Percentiles rank a stretch among this genome's conserved stretches.
Evolutionary conservation across 202 grass and related monocot species (phyloP).

Genomic region (Digitaria exilis): DNA sequence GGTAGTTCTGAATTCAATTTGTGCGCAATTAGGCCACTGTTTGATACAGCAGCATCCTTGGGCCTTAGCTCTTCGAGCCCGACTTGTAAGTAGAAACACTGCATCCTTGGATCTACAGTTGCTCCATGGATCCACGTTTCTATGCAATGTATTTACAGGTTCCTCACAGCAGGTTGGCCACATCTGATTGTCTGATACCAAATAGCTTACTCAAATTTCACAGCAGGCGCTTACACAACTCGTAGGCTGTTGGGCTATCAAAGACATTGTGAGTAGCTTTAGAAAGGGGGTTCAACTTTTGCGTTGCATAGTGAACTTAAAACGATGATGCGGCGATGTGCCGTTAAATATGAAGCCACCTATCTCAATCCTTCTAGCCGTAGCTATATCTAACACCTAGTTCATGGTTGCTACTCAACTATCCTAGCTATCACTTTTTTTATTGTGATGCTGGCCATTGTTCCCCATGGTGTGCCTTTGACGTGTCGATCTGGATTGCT

Average conservation of each 20-base stretch:
- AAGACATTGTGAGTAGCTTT: neutral
- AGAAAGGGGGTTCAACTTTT: too few species aligned
- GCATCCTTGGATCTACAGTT: too few species aligned
- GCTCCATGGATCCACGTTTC: neutral
- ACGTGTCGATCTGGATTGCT: conserved; percentile 49
- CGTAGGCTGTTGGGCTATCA: too few species aligned
- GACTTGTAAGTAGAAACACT: neutral
- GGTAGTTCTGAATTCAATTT: neutral
- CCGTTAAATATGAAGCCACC: conserved; percentile 19
- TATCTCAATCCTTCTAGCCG: conserved; percentile 21
- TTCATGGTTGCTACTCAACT: conserved; percentile 12
- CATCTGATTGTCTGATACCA: neutral
- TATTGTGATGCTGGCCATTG: too few species aligned
- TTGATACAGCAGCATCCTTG: neutral
- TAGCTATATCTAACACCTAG: conserved; percentile 1
- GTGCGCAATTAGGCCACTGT: neutral
- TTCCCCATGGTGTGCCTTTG: conserved; percentile 11
- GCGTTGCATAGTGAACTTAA: too few species aligned
- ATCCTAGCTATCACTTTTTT: conserved; percentile 34
- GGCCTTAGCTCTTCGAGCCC: neutral
- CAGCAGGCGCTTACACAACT: neutral
- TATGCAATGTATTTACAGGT: neutral
- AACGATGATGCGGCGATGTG: neutral
- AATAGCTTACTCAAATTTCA: neutral
- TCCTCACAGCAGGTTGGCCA: neutral